These are phyloP conservation scores for Claviceps africana DNA, from an alignment of 2,329 filamentous ascomycete species.

Conservation along the genomic window DNA sequence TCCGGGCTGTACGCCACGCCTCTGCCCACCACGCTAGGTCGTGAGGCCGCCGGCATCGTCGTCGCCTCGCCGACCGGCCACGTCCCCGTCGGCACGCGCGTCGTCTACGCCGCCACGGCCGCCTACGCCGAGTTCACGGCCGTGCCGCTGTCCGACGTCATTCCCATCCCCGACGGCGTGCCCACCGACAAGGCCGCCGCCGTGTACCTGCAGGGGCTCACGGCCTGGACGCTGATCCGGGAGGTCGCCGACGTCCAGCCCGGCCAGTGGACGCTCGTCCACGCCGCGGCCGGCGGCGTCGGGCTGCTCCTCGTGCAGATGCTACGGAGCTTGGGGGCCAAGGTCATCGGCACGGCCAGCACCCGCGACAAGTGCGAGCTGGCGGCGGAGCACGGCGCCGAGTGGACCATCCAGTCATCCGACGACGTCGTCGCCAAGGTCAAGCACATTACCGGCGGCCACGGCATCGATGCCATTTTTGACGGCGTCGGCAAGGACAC, in stretches of 20 bases:
- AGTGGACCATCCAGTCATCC: slow-evolving; percentile 55
- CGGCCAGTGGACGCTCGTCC: slow-evolving; percentile 71
- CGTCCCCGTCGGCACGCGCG: slow-evolving; percentile 53
- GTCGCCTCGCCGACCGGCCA: slow-evolving; percentile 43
- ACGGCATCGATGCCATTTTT: slow-evolving; percentile 65
- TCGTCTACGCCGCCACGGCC: slow-evolving; percentile 48
- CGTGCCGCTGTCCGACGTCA: slow-evolving; percentile 36
- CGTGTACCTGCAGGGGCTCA: slow-evolving; percentile 66
- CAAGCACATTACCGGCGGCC: slow-evolving; percentile 53
- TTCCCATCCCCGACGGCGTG: slow-evolving; percentile 51
- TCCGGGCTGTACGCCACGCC: slow-evolving; percentile 63
- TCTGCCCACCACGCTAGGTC: slow-evolving; percentile 64
- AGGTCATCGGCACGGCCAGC: slow-evolving; percentile 66
- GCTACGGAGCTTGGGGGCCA: slow-evolving; percentile 56
- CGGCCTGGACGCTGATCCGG: slow-evolving; percentile 63
- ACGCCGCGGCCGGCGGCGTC: slow-evolving; percentile 75
- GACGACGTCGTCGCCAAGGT: slow-evolving; percentile 47
- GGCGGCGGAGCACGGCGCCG: slow-evolving; percentile 56
- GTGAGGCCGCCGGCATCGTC: slow-evolving; percentile 63
- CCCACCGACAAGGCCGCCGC: slow-evolving; percentile 51
- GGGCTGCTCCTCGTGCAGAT: slow-evolving; percentile 65
- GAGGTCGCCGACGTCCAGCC: slow-evolving; percentile 63
- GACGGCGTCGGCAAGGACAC: slow-evolving; percentile 78
- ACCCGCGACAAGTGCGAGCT: slow-evolving; percentile 57
- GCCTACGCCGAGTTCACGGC: slow-evolving; percentile 45